Evolutionary conservation across 2,329 filamentous ascomycete species (phyloP), one percentile per base, ranked within the genome.

Genomic region (Raffaelea ambrosiae): DNA sequence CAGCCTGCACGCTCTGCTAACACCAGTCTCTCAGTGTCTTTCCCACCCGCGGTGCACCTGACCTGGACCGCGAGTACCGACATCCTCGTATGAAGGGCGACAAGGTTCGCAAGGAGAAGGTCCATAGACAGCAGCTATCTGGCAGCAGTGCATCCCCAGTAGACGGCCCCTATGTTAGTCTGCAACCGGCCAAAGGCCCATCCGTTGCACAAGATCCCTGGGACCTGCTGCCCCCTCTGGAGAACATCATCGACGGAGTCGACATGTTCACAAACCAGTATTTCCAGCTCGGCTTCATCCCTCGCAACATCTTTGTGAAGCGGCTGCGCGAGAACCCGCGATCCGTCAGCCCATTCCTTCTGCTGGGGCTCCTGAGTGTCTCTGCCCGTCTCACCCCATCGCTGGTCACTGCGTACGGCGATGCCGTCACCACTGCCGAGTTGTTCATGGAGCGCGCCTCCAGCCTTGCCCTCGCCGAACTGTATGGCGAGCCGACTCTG

Each of bases 221-320:
- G 74, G 68, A 71, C 10, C 60, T 67, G 3, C 61, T 79, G 14
- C 74, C 76, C 11, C 69, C 71, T 2, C 55, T 76, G 16, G 58
- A 65, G 2, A 69, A 73, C 40, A 66, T 78, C 45, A 63, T 78
- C 21, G 74, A 78, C 43, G 73, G 68, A 5, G 69, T 79, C 50
- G 64, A 72, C 49, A 69, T 67, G 39, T 79, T 81, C 54, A 77
- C 70, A 1, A 63, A 63, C 7, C 68, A 77, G 54, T 81, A 77
- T 57, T 79, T 79, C 53, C 77, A 81, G 58, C 69, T 80, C 7
- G 73, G 77, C 21, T 81, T 81, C 55, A 73, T 80, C 31, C 73
- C 72, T 5, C 78, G 76, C 59, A 64, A 72, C 21, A 61, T 67
- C 44, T 78, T 79, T 46, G 63, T 68, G 1, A 62, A 68, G 21